Evolutionary conservation across 2,329 filamentous ascomycete genomes (phyloP).

Genomic region (Apiospora rasikravindrae): DNA sequence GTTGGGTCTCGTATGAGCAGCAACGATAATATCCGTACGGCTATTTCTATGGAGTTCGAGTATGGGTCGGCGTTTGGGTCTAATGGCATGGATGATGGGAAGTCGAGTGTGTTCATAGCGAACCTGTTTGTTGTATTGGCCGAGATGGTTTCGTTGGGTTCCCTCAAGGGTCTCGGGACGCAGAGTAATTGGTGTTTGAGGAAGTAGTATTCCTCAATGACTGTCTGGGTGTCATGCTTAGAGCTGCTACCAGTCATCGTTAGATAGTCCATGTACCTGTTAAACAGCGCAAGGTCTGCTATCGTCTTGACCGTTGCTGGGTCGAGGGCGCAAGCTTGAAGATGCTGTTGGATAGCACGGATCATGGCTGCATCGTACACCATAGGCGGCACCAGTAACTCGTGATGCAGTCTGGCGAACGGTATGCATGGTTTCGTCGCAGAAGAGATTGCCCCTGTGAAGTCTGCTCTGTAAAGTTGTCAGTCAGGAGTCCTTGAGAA

Average conservation of each 20-base stretch:
- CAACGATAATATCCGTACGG: slow-evolving; percentile 23
- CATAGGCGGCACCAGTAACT: slow-evolving; percentile 27
- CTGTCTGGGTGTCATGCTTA: slow-evolving; percentile 16
- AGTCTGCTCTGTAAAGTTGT: slow-evolving; percentile 38
- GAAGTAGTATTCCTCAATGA: slow-evolving; percentile 24
- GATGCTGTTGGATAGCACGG: slow-evolving; percentile 28
- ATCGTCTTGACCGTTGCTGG: slow-evolving; percentile 33
- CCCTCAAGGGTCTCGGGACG: slow-evolving; percentile 18
- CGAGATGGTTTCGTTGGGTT: slow-evolving; percentile 14
- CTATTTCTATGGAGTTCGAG: slow-evolving; percentile 21
- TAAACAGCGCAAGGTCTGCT: slow-evolving; percentile 34
- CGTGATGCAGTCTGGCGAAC: slow-evolving; percentile 33
- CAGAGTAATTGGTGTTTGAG: slow-evolving; percentile 23
- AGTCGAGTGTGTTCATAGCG: background rate
- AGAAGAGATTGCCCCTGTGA: slow-evolving; percentile 41
- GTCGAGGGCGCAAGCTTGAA: slow-evolving; percentile 32
- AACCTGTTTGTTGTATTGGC: background rate
- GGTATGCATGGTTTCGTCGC: slow-evolving; percentile 40
- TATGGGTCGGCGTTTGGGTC: background rate
- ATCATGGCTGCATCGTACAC: slow-evolving; percentile 22
- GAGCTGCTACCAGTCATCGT: background rate
- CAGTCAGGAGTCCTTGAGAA: background rate
- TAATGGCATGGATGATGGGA: background rate
- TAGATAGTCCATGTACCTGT: slow-evolving; percentile 7
- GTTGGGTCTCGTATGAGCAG: slow-evolving; percentile 23